Base-by-base conservation (phyloP, 495 filamentous ascomycete species). In the Aspergillus diversus region DNA sequence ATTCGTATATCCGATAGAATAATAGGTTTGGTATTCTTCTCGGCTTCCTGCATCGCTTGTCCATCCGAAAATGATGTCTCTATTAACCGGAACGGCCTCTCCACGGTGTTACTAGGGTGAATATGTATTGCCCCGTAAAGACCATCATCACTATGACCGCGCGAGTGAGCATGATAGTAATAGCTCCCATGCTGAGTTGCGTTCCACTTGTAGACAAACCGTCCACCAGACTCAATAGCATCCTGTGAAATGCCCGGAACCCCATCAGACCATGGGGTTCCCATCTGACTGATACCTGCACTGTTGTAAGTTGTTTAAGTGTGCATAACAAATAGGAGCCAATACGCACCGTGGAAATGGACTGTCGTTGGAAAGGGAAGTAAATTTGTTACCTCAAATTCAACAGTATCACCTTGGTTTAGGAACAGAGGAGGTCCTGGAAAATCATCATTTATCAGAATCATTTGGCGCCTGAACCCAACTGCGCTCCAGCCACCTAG, bases 401-500 rank as follows among this genome's bases (percentile, higher is more conserved):
- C 78, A 53, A 87, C 82, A 54, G 75, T 75, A 66, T 87, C 84
- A 9, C 84, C 85, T 75, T 86, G 64, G 78, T 66, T 83, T 78
- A 31, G 81, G 70, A 63, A 79, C 77, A 63, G 85, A 75, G 78
- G 49, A 1, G 84, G 85, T 0, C 81, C 84, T 0, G 86, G 86
- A 51, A 80, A 84, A 16, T 84, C 80, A 6, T 81, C 83, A 69
- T 87, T 88, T 52, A 81, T 79, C 8, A 87, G 76, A 11, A 87
- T 77, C n/a, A n/a, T n/a, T n/a, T n/a, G n/a, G n/a, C n/a, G n/a
- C n/a, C n/a, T n/a, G n/a, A n/a, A n/a, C n/a, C n/a, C n/a, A n/a
- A n/a, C n/a, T n/a, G n/a, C n/a, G n/a, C n/a, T n/a, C n/a, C n/a
- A n/a, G n/a, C n/a, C n/a, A n/a, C n/a, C n/a, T n/a, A n/a, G n/a